phyloP scores from a whole-genome alignment of 202 grass and related monocot species.

The Sporobolus alterniflorus region DNA sequence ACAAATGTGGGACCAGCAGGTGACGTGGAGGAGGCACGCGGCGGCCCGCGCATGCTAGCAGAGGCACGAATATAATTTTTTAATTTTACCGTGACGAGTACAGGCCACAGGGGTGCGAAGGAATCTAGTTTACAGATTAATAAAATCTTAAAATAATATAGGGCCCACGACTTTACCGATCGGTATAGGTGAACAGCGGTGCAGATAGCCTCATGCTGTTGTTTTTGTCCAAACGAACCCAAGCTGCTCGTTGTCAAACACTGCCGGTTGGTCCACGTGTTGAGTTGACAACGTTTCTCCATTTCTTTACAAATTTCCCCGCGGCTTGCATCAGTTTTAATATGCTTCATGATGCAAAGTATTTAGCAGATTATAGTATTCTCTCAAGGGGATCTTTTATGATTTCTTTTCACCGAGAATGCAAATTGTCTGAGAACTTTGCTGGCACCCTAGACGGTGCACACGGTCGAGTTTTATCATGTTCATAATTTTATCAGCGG shows the following conservation, averaged over 20 bases:
- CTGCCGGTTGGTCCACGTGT: slow-evolving; percentile 27
- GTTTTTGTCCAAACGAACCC: neutral
- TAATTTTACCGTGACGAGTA: no score
- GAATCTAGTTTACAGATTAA: no score
- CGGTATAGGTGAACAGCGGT: no score
- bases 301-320: neutral
- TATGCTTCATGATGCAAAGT: neutral
- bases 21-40: no score
- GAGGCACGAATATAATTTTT: no score
- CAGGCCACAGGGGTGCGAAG: no score
- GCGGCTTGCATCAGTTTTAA: slow-evolving; percentile 1
- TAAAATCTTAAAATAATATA: no score
- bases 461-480: neutral
- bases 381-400: neutral
- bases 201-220: no score
- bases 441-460: neutral
- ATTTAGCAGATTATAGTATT: neutral
- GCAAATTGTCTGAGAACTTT: neutral
- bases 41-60: no score
- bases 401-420: neutral
- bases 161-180: no score
- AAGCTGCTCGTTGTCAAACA: slow-evolving; percentile 19
- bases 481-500: neutral
- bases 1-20: no score
- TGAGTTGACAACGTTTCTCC: slow-evolving; percentile 5